Evolutionary conservation across 805 yeast genomes (phyloP).

Genomic region (Torulaspora gathmanii): DNA sequence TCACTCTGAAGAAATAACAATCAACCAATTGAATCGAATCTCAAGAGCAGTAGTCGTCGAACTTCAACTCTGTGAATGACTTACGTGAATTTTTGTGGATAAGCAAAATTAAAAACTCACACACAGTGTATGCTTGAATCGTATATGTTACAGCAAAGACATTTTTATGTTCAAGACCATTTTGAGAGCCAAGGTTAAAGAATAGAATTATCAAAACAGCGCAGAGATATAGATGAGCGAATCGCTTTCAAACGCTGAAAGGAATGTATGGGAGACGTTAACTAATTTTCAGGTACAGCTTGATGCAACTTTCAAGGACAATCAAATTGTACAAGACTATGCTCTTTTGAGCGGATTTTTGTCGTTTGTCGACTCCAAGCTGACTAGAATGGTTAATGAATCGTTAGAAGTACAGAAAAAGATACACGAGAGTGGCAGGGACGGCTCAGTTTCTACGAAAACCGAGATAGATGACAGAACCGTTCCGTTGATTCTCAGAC

Average conservation of each 20-base stretch:
- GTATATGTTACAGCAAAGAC: neutral
- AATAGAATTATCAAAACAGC: constrained; percentile 1
- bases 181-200: constrained; percentile 2
- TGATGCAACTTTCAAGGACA: constrained; percentile 23
- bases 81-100: neutral
- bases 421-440: constrained; percentile 6
- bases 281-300: constrained; percentile 22
- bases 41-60: neutral
- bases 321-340: constrained; percentile 28
- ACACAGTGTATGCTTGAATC: constrained; percentile 9
- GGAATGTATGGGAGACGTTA: constrained; percentile 18
- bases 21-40: neutral
- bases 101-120: neutral
- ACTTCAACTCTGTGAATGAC: constrained; percentile 7
- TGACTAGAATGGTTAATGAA: constrained; percentile 18
- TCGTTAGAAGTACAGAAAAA: constrained; percentile 8
- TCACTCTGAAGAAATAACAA: neutral
- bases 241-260: constrained; percentile 16
- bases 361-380: constrained; percentile 29
- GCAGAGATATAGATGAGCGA: constrained; percentile 12
- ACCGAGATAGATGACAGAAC: constrained; percentile 12
- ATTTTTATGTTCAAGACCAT: constrained; percentile 5
- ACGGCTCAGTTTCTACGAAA: neutral
- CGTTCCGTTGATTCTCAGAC: constrained; percentile 39
- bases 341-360: constrained; percentile 29